These are phyloP conservation scores for Teratosphaeria viscida DNA, from an alignment of 2,329 filamentous ascomycete species.

Conservation along the genomic window DNA sequence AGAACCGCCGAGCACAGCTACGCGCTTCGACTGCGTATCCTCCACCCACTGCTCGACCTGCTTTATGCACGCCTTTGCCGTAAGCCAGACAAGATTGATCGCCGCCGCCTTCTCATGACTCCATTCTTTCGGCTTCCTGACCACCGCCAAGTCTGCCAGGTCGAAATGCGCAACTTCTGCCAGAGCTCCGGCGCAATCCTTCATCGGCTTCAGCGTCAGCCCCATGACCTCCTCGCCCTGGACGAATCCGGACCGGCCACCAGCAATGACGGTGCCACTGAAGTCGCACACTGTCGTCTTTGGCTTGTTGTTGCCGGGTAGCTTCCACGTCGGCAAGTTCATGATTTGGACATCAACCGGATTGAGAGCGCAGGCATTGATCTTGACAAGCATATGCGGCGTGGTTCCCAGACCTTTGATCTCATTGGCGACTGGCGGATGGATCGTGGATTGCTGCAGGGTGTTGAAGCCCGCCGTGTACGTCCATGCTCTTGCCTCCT, in stretches of 20 bases:
- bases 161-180: constrained; percentile 21
- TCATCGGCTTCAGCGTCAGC: constrained; percentile 18
- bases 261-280: constrained; percentile 19
- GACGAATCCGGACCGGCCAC: constrained; percentile 15
- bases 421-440: constrained; percentile 9
- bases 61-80: constrained; percentile 22
- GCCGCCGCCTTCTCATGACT: constrained; percentile 23
- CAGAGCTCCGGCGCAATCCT: constrained; percentile 17
- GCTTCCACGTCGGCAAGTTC: constrained; percentile 21
- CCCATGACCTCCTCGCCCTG: constrained; percentile 25
- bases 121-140: constrained; percentile 22
- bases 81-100: constrained; percentile 24
- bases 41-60: constrained; percentile 18
- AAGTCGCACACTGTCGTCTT: constrained; percentile 26
- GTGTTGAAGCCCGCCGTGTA: constrained; percentile 23
- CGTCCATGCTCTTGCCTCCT: constrained; percentile 21
- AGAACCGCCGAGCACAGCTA: constrained; percentile 24
- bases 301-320: constrained; percentile 15
- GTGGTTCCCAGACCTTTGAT: constrained; percentile 11
- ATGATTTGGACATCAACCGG: constrained; percentile 28
- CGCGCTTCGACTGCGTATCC: constrained; percentile 12
- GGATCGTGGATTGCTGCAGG: constrained; percentile 16
- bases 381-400: constrained; percentile 21
- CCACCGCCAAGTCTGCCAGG: constrained; percentile 13
- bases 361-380: constrained; percentile 25